Conservation (phyloP, 805 yeast genomes). For the Pichia pseudocactophila region DNA sequence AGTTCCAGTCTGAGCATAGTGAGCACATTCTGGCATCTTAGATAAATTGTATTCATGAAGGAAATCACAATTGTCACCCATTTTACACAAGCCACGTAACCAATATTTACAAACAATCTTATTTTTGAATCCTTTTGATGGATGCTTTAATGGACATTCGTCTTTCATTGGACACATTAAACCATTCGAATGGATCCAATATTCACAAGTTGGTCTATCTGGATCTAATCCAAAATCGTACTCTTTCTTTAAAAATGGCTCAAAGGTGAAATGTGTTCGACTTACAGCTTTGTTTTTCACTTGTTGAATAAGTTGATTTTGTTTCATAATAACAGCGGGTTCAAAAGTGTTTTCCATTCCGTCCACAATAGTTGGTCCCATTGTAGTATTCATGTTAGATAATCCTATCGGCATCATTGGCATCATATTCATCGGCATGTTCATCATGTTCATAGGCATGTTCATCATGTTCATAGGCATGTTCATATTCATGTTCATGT, state of each 20-base stretch:
- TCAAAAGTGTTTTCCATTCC: slow-evolving; percentile 6
- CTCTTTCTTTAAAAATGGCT: slow-evolving; percentile 72
- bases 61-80: slow-evolving; percentile 93
- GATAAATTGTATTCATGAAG: slow-evolving; percentile 89
- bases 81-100: slow-evolving; percentile 94
- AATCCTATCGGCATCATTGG: background rate
- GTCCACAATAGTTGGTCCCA: background rate
- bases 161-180: slow-evolving; percentile 72
- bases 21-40: slow-evolving; percentile 95
- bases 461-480: background rate
- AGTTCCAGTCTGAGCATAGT: slow-evolving; percentile 70
- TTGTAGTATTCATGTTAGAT: background rate
- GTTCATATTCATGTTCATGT: background rate
- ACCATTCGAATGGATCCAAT: slow-evolving; percentile 48
- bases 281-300: slow-evolving; percentile 8
- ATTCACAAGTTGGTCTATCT: slow-evolving; percentile 80
- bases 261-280: slow-evolving; percentile 45
- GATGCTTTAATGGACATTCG: slow-evolving; percentile 80
- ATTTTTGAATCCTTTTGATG: slow-evolving; percentile 50
- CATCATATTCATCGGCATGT: slow-evolving; percentile 7
- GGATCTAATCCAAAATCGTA: slow-evolving; percentile 80
- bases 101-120: slow-evolving; percentile 96
- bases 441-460: background rate
- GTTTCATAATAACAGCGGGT: slow-evolving; percentile 11
- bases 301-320: slow-evolving; percentile 14